Evolutionary conservation across 2,329 filamentous ascomycete species (phyloP), one percentile per base, ranked within the genome.

Genomic region (Xylaria sp.): DNA sequence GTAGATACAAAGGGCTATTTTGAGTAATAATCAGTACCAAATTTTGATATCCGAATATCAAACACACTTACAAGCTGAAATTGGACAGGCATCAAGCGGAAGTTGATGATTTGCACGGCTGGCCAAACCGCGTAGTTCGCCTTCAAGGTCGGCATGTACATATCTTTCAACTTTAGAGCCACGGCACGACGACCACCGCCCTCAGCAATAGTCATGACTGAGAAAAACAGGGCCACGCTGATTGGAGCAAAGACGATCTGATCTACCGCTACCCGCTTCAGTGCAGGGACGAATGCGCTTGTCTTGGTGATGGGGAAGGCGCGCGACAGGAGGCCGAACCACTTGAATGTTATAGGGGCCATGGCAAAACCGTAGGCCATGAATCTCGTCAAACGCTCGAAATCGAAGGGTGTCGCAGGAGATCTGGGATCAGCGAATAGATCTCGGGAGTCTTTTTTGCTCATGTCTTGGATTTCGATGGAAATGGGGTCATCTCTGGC

Each of bases 311-410:
- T 90, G 5, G 96, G 96, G 76, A 99, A 99, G 10, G 89, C 86
- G 72, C 85, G 86, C 39, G 90, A 91, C 71, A 99, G 84, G 80
- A 97, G 94, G 60, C 89, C 88, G 81, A 98, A 98, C 96, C 96
- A 99, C 78, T 93, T 91, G 83, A 97, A 97, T 80, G 98, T 95
- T 36, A 97, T 76, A 0, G 96, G 96, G 4, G 96, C 94, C 93
- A 98, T 97, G 77, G 92, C 88, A 83, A 98, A 97, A 78, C 94
- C 94, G 80, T 98, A 99, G 5, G 93, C 91, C 93, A 98, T 97
- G 84, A 98, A 99, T 56, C 96, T 87, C 1, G 93, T 95, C 70
- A 97, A 84, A 57, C 96, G 90, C 82, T 98, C 96, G 76, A 98
- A 98, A 81, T 99, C 95, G 77, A 99, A 98, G 0, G 93, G 90